Percentiles rank a stretch among this genome's conserved stretches.
Evolutionary conservation across 2,329 filamentous ascomycete species (phyloP).

Genomic region (Akanthomyces muscarius): DNA sequence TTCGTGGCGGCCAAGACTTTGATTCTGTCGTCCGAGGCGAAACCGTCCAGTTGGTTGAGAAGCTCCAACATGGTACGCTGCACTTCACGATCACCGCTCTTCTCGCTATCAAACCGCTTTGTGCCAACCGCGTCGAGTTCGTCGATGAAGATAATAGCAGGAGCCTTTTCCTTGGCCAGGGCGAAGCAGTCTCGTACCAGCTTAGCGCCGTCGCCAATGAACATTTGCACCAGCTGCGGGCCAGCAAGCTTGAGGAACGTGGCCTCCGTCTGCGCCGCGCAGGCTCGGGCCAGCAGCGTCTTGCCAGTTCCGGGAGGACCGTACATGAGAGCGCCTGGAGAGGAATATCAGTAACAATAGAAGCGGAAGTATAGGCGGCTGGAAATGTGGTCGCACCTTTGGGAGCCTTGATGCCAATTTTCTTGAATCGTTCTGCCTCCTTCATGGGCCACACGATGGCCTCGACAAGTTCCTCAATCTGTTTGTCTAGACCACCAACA

Average conservation of each 20-base stretch:
- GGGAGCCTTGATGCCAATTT: conserved; percentile 98
- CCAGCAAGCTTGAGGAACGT: conserved; percentile 98
- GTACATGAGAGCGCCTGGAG: conserved; percentile 90
- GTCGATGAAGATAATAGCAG: conserved; percentile 99
- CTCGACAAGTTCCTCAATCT: conserved; percentile 98
- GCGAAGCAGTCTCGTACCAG: conserved; percentile 97
- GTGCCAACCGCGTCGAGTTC: conserved; percentile 97
- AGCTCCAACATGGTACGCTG: conserved; percentile 98
- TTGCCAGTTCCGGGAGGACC: conserved; percentile 88
- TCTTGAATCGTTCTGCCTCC: conserved; percentile 98
- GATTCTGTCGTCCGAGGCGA: conserved; percentile 93
- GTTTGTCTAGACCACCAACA: conserved; percentile 95
- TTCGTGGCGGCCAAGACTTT: conserved; percentile 95
- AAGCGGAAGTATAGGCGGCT: conserved; percentile 92
- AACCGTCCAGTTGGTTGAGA: conserved; percentile 96
- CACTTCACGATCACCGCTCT: conserved; percentile 95
- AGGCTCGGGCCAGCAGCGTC: conserved; percentile 88
- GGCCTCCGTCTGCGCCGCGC: conserved; percentile 94
- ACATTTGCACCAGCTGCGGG: conserved; percentile 98
- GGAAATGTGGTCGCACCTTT: conserved; percentile 66
- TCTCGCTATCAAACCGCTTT: conserved; percentile 98
- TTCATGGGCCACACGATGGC: conserved; percentile 99
- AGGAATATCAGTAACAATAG: conserved; percentile 54
- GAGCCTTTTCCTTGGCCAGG: conserved; percentile 96
- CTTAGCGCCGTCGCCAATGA: conserved; percentile 97